phyloP scores from a whole-genome alignment of 2,329 filamentous ascomycete genomes.

The Graphilbum fragrans region DNA sequence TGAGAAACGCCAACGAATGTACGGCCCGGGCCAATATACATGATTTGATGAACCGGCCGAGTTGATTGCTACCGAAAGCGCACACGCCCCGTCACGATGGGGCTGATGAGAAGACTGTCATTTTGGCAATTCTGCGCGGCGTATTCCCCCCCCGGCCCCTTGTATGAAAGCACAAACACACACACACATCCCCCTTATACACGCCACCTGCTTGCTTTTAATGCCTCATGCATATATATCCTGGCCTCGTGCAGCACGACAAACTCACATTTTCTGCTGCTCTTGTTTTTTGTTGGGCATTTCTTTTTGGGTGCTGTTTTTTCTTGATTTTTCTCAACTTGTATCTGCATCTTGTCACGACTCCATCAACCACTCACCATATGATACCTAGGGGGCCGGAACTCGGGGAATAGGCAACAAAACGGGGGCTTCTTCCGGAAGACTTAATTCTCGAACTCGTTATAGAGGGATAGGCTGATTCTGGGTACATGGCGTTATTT shows the following conservation, averaged over 20 bases:
- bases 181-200: too few species aligned
- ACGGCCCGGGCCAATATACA: slow-evolving; percentile 19
- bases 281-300: not conserved
- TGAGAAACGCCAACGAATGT: slow-evolving; percentile 42
- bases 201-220: too few species aligned
- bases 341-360: slow-evolving; percentile 1
- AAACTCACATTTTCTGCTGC: not conserved
- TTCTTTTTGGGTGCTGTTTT: not conserved
- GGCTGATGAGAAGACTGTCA: too few species aligned
- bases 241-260: too few species aligned
- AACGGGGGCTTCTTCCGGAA: not conserved
- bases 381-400: slow-evolving; percentile 7
- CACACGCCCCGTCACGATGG: too few species aligned
- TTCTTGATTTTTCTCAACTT: not conserved
- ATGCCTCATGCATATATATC: too few species aligned
- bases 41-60: too few species aligned
- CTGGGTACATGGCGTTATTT: not conserved
- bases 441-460: not conserved
- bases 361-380: slow-evolving; percentile 3
- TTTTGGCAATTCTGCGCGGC: too few species aligned
- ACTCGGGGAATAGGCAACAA: not conserved
- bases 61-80: too few species aligned
- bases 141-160: too few species aligned
- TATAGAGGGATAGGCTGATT: not conserved
- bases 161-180: too few species aligned